Conservation (phyloP, 371 early-diverging fungal genomes). For the Syncephalastrum contaminatum region DNA sequence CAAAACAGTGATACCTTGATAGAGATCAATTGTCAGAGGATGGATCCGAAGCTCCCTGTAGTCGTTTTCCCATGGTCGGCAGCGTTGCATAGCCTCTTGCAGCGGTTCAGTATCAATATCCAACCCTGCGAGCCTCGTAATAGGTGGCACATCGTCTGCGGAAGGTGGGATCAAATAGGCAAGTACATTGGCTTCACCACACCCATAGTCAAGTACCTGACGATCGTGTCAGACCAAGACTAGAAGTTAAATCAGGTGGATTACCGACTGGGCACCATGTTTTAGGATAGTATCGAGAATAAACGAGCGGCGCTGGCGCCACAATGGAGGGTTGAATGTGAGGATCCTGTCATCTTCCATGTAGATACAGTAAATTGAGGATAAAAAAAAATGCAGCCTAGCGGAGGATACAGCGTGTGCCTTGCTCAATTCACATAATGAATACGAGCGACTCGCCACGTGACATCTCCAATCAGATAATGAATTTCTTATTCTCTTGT, state of each 20-base stretch:
- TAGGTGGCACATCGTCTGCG: constrained; percentile 34
- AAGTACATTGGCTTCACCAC: constrained; percentile 70
- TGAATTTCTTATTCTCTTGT: too few species aligned
- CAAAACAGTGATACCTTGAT: constrained; percentile 47
- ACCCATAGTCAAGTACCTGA: constrained; percentile 74
- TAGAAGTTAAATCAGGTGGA: background rate
- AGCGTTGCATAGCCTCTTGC: constrained; percentile 39
- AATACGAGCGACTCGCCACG: too few species aligned
- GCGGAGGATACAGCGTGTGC: too few species aligned
- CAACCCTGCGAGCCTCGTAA: constrained; percentile 57
- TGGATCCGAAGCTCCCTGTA: constrained; percentile 39
- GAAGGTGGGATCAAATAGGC: constrained; percentile 49
- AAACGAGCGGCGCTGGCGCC: constrained; percentile 65
- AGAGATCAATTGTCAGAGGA: constrained; percentile 53
- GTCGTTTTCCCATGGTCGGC: constrained; percentile 58
- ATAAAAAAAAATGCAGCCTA: background rate
- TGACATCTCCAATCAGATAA: too few species aligned
- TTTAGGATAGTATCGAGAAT: constrained; percentile 42
- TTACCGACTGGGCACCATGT: constrained; percentile 40
- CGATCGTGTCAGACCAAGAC: background rate
- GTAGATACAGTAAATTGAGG: background rate
- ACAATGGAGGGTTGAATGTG: constrained; percentile 59
- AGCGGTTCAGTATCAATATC: constrained; percentile 52
- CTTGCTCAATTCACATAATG: too few species aligned
- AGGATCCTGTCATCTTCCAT: constrained; percentile 20